Base-by-base conservation (phyloP, 2,329 filamentous ascomycete species). In the Alternaria panax region DNA sequence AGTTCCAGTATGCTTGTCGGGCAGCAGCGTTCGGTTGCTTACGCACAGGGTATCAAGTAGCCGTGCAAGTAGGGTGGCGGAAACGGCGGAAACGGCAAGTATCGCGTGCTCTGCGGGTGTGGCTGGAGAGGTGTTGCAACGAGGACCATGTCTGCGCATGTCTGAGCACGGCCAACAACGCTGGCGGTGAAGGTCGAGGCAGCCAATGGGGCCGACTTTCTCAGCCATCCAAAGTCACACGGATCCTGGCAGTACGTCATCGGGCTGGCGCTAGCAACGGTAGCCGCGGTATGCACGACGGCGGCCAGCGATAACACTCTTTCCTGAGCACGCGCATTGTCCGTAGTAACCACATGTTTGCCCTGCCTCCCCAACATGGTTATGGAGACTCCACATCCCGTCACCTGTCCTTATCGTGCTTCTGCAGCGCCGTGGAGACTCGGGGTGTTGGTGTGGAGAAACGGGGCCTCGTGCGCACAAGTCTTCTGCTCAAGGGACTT, bases 371-470 rank as follows among this genome's bases (percentile, higher is more conserved):
- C 45, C 22, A 25, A 40, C 55, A 30, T 36, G 43, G 57, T 34
- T 30, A 60, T 62, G 53, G 47, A 47, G 47, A 54, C 62, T 54
- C 64, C 62, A 66, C 65, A 58, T 28, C n/a, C 51, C 47, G 57
- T 70, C 67, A 70, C 48, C 67, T 69, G 67, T 59, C 38, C 59
- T 62, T 56, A 41, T 59, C 48, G 54, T 40, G 51, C 55, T 47
- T 34, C 51, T 63, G 60, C 59, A 58, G 40, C 53, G 55, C 58
- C 59, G 62, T 64, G 58, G 66, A 67, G 41, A 30, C 20, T 48
- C 41, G 42, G 30, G 46, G 34, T 48, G 54, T 36, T 50, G 38
- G 47, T 54, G 56, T 46, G 57, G 48, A 34, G 50, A 36, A 46
- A 52, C n/a, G 47, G 38, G 45, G 63, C 57, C 60, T 47, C 60